Evolutionary conservation across 163 green algal species (phyloP).

Genomic region (Trebouxiophyceae sp.): DNA sequence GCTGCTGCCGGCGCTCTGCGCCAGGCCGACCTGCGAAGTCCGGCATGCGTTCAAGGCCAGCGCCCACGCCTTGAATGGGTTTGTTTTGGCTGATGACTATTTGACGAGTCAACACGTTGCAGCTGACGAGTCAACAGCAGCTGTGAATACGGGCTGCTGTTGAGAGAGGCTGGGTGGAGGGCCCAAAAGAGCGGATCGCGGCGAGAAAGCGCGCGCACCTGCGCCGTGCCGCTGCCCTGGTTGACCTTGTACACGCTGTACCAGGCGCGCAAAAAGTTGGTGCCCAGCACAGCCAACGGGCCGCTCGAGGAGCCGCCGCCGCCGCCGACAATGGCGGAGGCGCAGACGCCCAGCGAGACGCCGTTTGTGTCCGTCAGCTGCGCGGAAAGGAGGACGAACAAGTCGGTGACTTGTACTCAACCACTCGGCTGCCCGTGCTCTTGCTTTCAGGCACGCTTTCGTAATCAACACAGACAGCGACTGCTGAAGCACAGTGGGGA

Average conservation of each 20-base stretch:
- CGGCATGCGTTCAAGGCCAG: neutral
- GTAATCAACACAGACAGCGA: too few species aligned
- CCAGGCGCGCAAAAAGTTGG: neutral
- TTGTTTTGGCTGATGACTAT: neutral
- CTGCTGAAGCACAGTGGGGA: too few species aligned
- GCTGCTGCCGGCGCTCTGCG: neutral
- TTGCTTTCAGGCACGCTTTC: too few species aligned
- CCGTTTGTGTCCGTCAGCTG: slow-evolving; percentile 1
- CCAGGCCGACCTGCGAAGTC: neutral
- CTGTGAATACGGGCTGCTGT: too few species aligned
- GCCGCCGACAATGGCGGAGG: neutral
- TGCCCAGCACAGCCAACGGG: neutral
- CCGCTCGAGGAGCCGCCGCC: neutral
- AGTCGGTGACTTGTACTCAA: too few species aligned
- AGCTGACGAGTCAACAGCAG: too few species aligned
- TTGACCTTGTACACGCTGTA: neutral
- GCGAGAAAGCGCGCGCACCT: neutral
- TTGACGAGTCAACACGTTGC: too few species aligned
- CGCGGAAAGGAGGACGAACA: too few species aligned
- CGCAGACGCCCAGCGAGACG: neutral
- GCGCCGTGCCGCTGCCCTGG: neutral
- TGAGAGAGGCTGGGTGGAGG: neutral
- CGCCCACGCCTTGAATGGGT: neutral
- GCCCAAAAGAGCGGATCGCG: neutral
- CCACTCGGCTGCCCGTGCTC: too few species aligned